Evolutionary conservation across 306 rosid genomes (phyloP).

Genomic region (Heteromeles arbutifolia): DNA sequence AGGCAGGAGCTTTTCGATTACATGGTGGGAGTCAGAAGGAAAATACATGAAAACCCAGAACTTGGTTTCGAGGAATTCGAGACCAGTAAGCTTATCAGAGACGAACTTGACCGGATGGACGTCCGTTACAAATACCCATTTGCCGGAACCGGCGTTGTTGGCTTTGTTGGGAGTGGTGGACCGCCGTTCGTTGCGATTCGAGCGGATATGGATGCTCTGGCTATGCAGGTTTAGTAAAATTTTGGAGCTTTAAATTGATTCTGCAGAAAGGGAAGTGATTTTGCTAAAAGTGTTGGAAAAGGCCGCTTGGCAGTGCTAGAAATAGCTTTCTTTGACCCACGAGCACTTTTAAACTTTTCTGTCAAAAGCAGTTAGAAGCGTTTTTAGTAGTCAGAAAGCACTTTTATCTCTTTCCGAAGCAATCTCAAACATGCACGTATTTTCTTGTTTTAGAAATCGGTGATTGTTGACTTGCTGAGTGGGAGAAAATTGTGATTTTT

Average conservation of each 20-base stretch:
- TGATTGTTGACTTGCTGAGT: background rate
- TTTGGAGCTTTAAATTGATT: background rate
- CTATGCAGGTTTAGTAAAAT: slow-evolving; percentile 46
- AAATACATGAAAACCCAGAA: slow-evolving; percentile 79
- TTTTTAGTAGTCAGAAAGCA: background rate
- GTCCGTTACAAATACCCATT: slow-evolving; percentile 54
- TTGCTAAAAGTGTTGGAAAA: background rate
- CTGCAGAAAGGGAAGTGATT: background rate
- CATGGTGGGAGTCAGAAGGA: slow-evolving; percentile 63
- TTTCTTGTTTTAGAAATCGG: background rate
- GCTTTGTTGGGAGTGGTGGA: slow-evolving; percentile 52
- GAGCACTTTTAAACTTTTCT: background rate
- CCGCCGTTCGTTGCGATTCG: slow-evolving; percentile 84
- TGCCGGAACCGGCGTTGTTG: slow-evolving; percentile 70
- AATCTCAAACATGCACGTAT: background rate
- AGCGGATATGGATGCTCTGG: slow-evolving; percentile 93
- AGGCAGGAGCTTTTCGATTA: slow-evolving; percentile 45
- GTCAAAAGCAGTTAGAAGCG: background rate
- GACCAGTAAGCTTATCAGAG: slow-evolving; percentile 70
- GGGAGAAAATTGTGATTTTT: background rate
- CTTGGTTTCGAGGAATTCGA: slow-evolving; percentile 68
- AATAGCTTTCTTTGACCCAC: background rate
- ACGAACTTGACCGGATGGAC: slow-evolving; percentile 51
- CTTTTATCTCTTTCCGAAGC: background rate
- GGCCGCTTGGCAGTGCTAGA: background rate